These are phyloP conservation scores for Peltaster fructicola DNA, from an alignment of 2,329 filamentous ascomycete species.

Conservation along the genomic window DNA sequence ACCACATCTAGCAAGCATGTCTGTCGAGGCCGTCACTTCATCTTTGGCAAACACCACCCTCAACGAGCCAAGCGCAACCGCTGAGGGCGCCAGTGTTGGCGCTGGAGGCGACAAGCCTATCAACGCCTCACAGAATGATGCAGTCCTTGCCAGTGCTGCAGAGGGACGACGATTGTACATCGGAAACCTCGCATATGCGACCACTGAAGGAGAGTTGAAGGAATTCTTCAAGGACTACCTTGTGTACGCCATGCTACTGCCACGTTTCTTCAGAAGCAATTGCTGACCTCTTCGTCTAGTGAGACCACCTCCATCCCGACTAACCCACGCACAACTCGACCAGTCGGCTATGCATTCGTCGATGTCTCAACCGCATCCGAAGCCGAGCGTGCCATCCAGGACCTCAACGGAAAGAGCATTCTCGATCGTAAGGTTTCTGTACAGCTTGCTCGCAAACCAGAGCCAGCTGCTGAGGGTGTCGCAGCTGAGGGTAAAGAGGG, in stretches of 20 bases:
- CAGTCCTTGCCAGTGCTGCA: constrained; percentile 89
- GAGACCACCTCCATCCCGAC: constrained; percentile 98
- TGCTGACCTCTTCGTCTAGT: constrained; percentile 40
- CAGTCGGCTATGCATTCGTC: constrained; percentile 97
- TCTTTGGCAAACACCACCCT: constrained; percentile 48
- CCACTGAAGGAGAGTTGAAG: constrained; percentile 99
- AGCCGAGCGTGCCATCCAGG: constrained; percentile 84
- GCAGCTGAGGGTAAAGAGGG: constrained; percentile 58
- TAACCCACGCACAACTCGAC: constrained; percentile 96
- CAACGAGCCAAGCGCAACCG: constrained; percentile 37
- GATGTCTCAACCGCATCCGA: constrained; percentile 88
- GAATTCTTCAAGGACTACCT: constrained; percentile 99
- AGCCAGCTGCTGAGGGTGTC: constrained; percentile 55
- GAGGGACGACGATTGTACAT: constrained; percentile 99
- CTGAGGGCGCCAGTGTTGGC: constrained; percentile 35
- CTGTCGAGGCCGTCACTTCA: constrained; percentile 69
- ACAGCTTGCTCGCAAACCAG: constrained; percentile 93
- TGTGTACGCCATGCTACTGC: constrained; percentile 46
- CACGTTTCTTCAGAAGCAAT: background rate
- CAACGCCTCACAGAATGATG: constrained; percentile 64
- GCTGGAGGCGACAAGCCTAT: constrained; percentile 43
- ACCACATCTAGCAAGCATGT: constrained; percentile 55
- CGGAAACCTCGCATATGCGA: constrained; percentile 99
- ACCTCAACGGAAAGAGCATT: constrained; percentile 94
- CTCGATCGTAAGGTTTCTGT: constrained; percentile 98